Conservation (phyloP, 768 basidiomycete species). For the Mycena indigotica region DNA sequence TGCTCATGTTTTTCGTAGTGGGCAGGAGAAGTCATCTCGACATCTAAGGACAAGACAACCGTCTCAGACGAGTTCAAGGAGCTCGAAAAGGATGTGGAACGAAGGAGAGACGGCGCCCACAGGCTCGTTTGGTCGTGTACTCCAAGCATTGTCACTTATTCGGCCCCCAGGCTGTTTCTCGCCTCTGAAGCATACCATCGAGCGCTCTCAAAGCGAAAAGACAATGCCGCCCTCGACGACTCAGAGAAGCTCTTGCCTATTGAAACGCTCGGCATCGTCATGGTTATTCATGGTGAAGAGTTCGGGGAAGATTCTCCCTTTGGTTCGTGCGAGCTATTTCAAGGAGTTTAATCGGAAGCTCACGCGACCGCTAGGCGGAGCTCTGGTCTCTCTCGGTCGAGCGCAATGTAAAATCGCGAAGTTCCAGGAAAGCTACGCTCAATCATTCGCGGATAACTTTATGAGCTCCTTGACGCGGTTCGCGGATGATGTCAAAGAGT, state of each 20-base stretch:
- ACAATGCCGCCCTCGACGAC: conserved; percentile 61
- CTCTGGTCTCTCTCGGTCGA: conserved; percentile 73
- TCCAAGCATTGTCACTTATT: neutral
- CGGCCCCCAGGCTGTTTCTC: conserved; percentile 59
- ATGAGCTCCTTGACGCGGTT: conserved; percentile 65
- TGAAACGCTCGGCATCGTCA: conserved; percentile 81
- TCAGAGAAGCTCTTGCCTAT: conserved; percentile 73
- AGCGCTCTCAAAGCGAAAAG: conserved; percentile 74
- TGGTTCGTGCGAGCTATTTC: conserved; percentile 46
- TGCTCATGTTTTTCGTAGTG: conserved; percentile 50
- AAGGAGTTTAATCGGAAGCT: too few relatives aligned
- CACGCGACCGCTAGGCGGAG: too few relatives aligned
- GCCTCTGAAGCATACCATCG: conserved; percentile 75
- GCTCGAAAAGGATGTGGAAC: conserved; percentile 82
- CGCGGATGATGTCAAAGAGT: conserved; percentile 79
- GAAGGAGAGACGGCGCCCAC: conserved; percentile 71
- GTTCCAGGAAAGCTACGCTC: conserved; percentile 79
- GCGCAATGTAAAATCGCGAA: conserved; percentile 85
- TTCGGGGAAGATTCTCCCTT: conserved; percentile 76
- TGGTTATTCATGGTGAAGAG: conserved; percentile 85
- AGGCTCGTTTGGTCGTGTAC: conserved; percentile 55
- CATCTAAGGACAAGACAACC: conserved; percentile 77
- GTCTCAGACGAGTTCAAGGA: conserved; percentile 79
- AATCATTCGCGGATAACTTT: conserved; percentile 75
- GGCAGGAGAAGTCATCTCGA: conserved; percentile 83